phyloP scores from a whole-genome alignment of 2,329 filamentous ascomycete species.

The Pseudocercospora vitis region DNA sequence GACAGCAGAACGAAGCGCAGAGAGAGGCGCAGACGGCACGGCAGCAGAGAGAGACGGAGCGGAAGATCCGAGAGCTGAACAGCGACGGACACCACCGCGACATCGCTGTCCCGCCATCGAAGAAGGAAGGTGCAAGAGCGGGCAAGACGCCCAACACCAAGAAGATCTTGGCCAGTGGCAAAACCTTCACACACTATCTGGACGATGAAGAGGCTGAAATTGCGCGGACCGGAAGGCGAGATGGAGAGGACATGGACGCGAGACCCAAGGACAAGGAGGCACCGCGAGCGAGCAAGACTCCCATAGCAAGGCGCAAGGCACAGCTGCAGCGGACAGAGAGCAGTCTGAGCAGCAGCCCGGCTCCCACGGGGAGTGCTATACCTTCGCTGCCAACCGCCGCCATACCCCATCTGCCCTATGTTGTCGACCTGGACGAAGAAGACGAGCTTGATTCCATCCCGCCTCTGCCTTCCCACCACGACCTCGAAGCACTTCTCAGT shows the following conservation, averaged over 20 bases:
- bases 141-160: conserved; percentile 70
- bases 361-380: conserved; percentile 19
- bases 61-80: conserved; percentile 79
- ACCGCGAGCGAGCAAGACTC: conserved; percentile 39
- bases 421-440: conserved; percentile 45
- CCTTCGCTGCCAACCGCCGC: conserved; percentile 18
- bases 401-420: conserved; percentile 35
- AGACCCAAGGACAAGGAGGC: conserved; percentile 18
- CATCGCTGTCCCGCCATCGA: conserved; percentile 65
- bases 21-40: conserved; percentile 71
- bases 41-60: conserved; percentile 76
- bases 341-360: conserved; percentile 32
- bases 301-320: conserved; percentile 35
- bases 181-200: conserved; percentile 80
- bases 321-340: conserved; percentile 27
- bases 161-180: conserved; percentile 75
- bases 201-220: conserved; percentile 71
- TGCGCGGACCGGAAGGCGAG: conserved; percentile 37
- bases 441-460: conserved; percentile 42
- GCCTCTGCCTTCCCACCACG: conserved; percentile 39
- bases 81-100: conserved; percentile 61
- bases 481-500: conserved; percentile 63
- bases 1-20: conserved; percentile 40
- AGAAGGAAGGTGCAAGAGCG: conserved; percentile 42
- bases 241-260: conserved; percentile 30